These are phyloP conservation scores for Aspergillus tubingensis DNA, from an alignment of 2,329 filamentous ascomycete genomes.

Conservation along the genomic window DNA sequence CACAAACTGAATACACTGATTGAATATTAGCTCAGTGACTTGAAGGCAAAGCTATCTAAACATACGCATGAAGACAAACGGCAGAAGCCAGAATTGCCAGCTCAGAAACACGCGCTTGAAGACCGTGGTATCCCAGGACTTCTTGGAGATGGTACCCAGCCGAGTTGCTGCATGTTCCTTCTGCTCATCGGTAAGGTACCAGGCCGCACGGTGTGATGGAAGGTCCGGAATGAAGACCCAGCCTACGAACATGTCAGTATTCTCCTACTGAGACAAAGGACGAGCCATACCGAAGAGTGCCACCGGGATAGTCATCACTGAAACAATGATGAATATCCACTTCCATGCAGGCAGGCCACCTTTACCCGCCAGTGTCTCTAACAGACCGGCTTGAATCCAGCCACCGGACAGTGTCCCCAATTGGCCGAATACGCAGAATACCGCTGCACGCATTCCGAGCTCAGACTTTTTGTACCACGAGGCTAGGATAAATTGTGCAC, in stretches of 20 bases:
- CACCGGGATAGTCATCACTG: constrained; percentile 46
- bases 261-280: too few relatives aligned
- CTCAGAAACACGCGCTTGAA: constrained; percentile 41
- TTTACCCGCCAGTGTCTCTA: constrained; percentile 40
- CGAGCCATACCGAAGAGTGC: constrained; percentile 40
- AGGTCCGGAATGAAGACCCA: constrained; percentile 51
- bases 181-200: constrained; percentile 39
- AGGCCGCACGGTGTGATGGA: constrained; percentile 44
- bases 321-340: constrained; percentile 49
- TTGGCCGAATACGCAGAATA: constrained; percentile 46
- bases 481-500: constrained; percentile 49
- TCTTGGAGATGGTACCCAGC: constrained; percentile 35
- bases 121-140: constrained; percentile 33
- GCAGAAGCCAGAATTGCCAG: constrained; percentile 52
- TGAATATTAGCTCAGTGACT: neutral
- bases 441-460: constrained; percentile 37
- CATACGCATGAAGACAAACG: constrained; percentile 50
- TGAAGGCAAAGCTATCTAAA: neutral
- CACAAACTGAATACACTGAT: constrained; percentile 46
- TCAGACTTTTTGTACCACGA: constrained; percentile 50
- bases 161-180: constrained; percentile 41
- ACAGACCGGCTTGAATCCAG: constrained; percentile 49
- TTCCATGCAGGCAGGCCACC: constrained; percentile 45
- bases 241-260: constrained; percentile 25
- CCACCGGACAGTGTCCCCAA: constrained; percentile 49